Base-by-base conservation (phyloP, 2,329 filamentous ascomycete genomes). In the Arachnopeziza araneosa region DNA sequence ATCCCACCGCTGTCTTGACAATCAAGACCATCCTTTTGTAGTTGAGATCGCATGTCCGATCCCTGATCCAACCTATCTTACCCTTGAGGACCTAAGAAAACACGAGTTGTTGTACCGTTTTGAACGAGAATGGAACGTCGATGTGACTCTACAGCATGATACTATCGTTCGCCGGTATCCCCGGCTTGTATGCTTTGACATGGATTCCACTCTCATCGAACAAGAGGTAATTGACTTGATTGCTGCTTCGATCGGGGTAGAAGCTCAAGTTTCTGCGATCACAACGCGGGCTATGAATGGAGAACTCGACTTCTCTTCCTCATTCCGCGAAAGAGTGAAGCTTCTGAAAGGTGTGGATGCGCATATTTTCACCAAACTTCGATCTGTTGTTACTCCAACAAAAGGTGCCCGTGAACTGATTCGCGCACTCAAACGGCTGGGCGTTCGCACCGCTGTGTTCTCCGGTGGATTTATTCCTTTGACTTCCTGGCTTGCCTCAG, bases 221-320 rank as follows among this genome's bases (percentile, higher is more conserved):
- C 93, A 99, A 74, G 95, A 99, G 77, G 93, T 97, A 62, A 98
- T 99, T 72, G 95, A 99, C 74, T 87, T 98, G 69, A 87, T 99
- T 59, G 95, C 95, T 3, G 86, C 89, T 57, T 89, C 89, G 48
- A 85, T 96, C 1, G 90, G 91, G 56, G 83, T 96, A n/a, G 86
- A 91, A 68, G 86, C 86, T 57, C 80, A 90, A 68, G 93, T 99
- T 49, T 89, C 91, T 10, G 85, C 88, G 69, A 98, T 99, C 67
- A 99, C 95, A 0, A 88, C 88, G 61, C 88, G 92, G 36, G 93
- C 95, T 44, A 99, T 99, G 95, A 87, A 93, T 67, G 95, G 95
- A 62, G 93, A 98, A 77, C 80, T 98, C 44, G 93, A 97, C 73
- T 99, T 99, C 68, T 87, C 93, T 56, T 83, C 84, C 0, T 93